These are phyloP conservation scores for Tetrahymena borealis DNA, from an alignment of 73 alveolate species.

Conservation along the genomic window DNA sequence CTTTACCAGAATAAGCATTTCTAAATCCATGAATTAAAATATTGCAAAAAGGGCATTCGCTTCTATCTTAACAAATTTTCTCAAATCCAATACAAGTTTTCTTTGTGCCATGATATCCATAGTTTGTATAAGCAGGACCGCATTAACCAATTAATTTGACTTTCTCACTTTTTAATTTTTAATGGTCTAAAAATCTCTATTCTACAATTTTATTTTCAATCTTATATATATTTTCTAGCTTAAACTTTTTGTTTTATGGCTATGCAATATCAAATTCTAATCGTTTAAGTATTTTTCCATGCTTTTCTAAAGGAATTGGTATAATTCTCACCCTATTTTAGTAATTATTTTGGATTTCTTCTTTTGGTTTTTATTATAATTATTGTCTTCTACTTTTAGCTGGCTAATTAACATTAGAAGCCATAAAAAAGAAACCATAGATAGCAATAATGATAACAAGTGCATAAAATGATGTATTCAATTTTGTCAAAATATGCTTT, in stretches of 20 bases:
- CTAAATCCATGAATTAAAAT: background rate
- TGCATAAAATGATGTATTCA: background rate
- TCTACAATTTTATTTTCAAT: background rate
- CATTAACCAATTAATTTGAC: background rate
- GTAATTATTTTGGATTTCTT: background rate
- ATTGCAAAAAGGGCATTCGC: background rate
- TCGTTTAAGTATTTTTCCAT: background rate
- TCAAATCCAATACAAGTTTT: background rate
- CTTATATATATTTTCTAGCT: background rate
- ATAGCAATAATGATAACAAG: background rate
- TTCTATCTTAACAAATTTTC: background rate
- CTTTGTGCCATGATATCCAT: background rate
- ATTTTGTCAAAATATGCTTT: background rate
- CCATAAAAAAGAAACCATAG: background rate
- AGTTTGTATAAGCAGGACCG: background rate
- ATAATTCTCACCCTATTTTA: background rate
- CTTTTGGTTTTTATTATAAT: background rate
- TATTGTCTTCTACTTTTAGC: background rate
- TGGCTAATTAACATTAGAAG: background rate
- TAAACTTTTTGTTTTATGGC: background rate
- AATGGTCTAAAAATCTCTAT: background rate
- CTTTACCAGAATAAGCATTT: background rate
- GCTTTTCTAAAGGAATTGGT: background rate
- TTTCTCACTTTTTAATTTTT: background rate
- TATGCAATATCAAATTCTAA: background rate